phyloP scores from a whole-genome alignment of 176 grass and related monocot genomes.

The Pontederia crassipes region DNA sequence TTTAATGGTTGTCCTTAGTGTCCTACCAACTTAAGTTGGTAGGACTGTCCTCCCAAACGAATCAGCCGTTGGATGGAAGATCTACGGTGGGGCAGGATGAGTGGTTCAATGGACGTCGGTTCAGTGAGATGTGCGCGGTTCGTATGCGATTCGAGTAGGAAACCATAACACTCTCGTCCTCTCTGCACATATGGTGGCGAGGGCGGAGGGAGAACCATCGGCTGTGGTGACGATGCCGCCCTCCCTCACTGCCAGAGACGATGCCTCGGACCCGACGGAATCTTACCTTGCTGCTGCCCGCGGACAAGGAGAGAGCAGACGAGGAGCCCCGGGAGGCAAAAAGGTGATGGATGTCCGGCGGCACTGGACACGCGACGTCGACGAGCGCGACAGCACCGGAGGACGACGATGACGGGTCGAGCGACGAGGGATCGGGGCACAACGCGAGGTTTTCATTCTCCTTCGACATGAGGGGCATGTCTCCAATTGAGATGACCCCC shows the following conservation, averaged over 20 bases:
- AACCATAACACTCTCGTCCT: background rate
- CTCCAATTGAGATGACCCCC: slow-evolving; percentile 62
- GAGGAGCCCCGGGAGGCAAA: slow-evolving; percentile 29
- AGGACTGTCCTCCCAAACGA: no score
- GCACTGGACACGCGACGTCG: slow-evolving; percentile 27
- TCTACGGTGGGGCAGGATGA: no score
- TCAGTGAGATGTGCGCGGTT: no score
- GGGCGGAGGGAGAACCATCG: slow-evolving; percentile 31
- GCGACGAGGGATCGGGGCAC: background rate
- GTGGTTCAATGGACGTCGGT: no score
- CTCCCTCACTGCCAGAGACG: slow-evolving; percentile 8
- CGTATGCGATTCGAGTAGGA: no score
- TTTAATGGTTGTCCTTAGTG: no score
- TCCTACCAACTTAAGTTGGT: no score
- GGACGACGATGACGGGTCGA: background rate
- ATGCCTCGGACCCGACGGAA: background rate
- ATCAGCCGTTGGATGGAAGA: no score
- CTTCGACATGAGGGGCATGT: slow-evolving; percentile 45
- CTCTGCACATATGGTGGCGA: slow-evolving; percentile 35
- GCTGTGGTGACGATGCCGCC: background rate
- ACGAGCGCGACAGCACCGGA: background rate
- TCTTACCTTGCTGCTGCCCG: slow-evolving; percentile 16
- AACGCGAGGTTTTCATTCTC: slow-evolving; percentile 21
- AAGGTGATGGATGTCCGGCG: slow-evolving; percentile 44
- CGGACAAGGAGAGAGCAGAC: background rate